A percentile compares a stretch with the other conserved stretches of the same genome.
phyloP scores from a whole-genome alignment of 768 basidiomycete genomes.

The Suillus subaureus region DNA sequence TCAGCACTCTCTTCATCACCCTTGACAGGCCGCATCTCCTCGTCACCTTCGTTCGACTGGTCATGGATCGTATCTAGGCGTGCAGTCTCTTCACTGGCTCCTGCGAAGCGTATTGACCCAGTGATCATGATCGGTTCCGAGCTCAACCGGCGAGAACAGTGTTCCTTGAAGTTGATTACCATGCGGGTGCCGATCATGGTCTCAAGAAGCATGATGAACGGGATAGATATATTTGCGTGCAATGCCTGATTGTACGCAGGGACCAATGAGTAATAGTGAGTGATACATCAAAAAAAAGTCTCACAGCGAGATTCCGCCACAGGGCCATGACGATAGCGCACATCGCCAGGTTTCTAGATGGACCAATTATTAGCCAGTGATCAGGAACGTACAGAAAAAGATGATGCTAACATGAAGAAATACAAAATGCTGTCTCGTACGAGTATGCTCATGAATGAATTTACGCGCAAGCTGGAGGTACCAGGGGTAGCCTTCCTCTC shows the following conservation, averaged over 20 bases:
- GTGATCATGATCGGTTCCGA: constrained; percentile 10
- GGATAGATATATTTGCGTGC: constrained; percentile 33
- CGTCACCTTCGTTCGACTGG: constrained; percentile 22
- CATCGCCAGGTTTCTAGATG: constrained; percentile 25
- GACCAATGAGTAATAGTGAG: too few species aligned
- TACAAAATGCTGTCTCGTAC: constrained; percentile 34
- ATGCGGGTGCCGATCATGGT: constrained; percentile 32
- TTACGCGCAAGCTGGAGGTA: constrained; percentile 12
- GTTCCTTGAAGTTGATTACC: constrained; percentile 34
- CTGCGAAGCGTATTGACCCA: constrained; percentile 22
- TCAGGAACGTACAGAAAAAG: background rate
- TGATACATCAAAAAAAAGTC: constrained; percentile 2
- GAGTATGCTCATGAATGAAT: constrained; percentile 26
- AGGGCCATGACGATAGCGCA: constrained; percentile 29
- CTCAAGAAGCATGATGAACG: constrained; percentile 34
- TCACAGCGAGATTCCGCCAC: constrained; percentile 28
- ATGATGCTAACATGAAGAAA: constrained; percentile 30
- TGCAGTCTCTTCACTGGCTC: constrained; percentile 9
- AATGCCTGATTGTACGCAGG: constrained; percentile 15
- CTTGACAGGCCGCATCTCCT: background rate
- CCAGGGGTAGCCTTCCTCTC: background rate
- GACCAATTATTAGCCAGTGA: background rate
- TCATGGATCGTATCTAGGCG: constrained; percentile 18
- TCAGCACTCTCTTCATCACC: background rate
- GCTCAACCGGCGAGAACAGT: constrained; percentile 20